These are phyloP conservation scores for Candida fluviatilis DNA, from an alignment of 805 yeast genomes.

Conservation along the genomic window DNA sequence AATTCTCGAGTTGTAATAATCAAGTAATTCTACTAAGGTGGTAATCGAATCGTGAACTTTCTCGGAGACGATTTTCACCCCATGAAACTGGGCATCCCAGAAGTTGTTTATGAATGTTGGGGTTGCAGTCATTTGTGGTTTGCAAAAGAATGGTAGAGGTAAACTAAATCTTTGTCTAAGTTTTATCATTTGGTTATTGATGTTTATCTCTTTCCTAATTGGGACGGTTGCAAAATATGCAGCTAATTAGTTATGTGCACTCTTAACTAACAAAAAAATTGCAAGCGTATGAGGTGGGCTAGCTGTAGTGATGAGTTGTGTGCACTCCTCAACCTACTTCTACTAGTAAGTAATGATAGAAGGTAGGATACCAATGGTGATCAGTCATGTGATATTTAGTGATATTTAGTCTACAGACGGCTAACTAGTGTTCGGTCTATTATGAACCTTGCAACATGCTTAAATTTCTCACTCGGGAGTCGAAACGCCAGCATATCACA, in stretches of 20 bases:
- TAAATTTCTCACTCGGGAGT: no score
- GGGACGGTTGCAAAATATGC: slow-evolving; percentile 6
- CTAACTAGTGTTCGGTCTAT: no score
- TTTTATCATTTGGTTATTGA: neutral
- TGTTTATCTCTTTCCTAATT: slow-evolving; percentile 14
- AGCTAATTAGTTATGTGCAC: neutral
- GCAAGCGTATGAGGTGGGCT: no score
- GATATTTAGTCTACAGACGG: no score
- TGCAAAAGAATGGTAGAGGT: neutral
- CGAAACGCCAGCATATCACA: no score
- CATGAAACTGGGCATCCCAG: slow-evolving; percentile 67
- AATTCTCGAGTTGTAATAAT: slow-evolving; percentile 38
- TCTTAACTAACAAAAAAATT: no score
- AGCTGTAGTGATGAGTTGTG: no score
- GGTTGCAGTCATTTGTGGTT: slow-evolving; percentile 9
- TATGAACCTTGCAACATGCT: no score
- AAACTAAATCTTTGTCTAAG: neutral
- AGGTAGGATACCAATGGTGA: no score
- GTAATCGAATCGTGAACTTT: slow-evolving; percentile 57
- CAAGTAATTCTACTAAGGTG: slow-evolving; percentile 41
- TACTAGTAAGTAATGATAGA: no score
- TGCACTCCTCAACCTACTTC: no score
- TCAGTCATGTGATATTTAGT: no score
- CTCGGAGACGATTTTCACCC: slow-evolving; percentile 50
- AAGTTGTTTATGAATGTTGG: slow-evolving; percentile 41